Percentiles rank a stretch among this genome's conserved stretches.
Evolutionary conservation across 306 rosid genomes (phyloP).

Genomic region (Rosa multiflora): DNA sequence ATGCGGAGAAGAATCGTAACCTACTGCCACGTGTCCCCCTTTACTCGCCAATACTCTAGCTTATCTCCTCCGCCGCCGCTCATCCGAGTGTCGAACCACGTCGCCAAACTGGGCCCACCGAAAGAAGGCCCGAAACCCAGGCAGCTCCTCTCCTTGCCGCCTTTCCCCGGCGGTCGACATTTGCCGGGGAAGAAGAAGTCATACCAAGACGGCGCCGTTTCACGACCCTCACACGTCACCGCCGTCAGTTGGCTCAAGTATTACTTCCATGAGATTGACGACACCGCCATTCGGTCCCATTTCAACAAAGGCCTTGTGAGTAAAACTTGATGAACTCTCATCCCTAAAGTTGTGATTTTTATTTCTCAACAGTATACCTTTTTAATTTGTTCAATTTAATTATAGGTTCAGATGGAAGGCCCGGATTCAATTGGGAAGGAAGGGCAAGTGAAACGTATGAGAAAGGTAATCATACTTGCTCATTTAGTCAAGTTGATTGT

Average conservation of each 20-base stretch:
- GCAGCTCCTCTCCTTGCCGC: conserved; percentile 77
- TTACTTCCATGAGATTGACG: conserved; percentile 64
- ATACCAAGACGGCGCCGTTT: conserved; percentile 6
- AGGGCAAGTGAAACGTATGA: conserved; percentile 38
- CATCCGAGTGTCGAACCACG: conserved; percentile 75
- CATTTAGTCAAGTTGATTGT: conserved; percentile 13
- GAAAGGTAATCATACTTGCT: conserved; percentile 50
- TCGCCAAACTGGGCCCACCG: conserved; percentile 65
- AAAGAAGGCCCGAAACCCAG: conserved; percentile 81
- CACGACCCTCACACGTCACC: conserved; percentile 43
- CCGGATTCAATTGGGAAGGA: conserved; percentile 26
- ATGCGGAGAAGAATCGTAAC: not conserved
- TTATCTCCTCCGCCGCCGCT: conserved; percentile 52
- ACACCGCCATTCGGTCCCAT: conserved; percentile 65
- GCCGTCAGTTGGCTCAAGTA: conserved; percentile 87
- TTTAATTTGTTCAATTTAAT: conserved; percentile 10
- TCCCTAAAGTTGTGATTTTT: not conserved
- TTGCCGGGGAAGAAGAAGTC: conserved; percentile 59
- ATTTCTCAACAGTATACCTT: not conserved
- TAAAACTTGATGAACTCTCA: not conserved
- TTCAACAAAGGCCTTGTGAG: conserved; percentile 90
- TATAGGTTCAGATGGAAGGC: conserved; percentile 68
- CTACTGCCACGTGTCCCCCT: not conserved
- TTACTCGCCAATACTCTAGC: conserved; percentile 40
- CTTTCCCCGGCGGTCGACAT: conserved; percentile 64